Evolutionary conservation across 768 basidiomycete species (phyloP).

Genomic region (Panus rudis): DNA sequence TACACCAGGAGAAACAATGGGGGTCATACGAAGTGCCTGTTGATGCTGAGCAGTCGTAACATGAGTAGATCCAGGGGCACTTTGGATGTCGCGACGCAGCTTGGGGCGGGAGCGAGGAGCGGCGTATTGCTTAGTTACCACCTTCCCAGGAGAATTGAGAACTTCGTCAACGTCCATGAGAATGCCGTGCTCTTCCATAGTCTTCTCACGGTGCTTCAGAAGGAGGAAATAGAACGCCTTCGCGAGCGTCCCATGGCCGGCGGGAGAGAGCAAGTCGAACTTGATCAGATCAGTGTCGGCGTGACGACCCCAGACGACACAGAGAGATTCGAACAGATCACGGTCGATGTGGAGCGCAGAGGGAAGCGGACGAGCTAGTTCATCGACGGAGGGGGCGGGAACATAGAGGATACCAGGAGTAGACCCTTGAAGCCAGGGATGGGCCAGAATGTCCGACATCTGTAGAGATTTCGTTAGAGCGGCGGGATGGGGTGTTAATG

Average conservation of each 20-base stretch:
- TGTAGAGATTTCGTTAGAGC: conserved; percentile 22
- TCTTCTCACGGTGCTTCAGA: conserved; percentile 63
- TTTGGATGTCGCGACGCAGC: conserved; percentile 17
- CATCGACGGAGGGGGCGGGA: conserved; percentile 31
- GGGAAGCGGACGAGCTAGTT: conserved; percentile 61
- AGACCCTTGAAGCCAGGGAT: conserved; percentile 71
- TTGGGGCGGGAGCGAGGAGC: conserved; percentile 29
- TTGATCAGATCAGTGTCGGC: conserved; percentile 52
- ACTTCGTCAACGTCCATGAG: conserved; percentile 30
- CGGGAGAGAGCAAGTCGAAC: conserved; percentile 60
- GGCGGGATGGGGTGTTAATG: not conserved
- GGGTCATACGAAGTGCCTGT: conserved; percentile 18
- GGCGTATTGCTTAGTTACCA: conserved; percentile 35
- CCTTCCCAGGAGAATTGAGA: conserved; percentile 19
- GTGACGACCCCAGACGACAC: conserved; percentile 79
- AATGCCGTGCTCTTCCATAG: conserved; percentile 47
- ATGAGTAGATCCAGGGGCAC: not conserved
- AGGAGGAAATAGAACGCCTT: conserved; percentile 90
- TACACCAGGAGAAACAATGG: conserved; percentile 21
- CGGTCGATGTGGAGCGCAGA: conserved; percentile 67
- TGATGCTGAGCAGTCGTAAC: conserved; percentile 2
- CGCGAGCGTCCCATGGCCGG: conserved; percentile 64
- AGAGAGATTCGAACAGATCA: conserved; percentile 71
- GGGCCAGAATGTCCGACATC: conserved; percentile 81
- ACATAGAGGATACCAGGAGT: conserved; percentile 43